Evolutionary conservation across 2,329 filamentous ascomycete genomes (phyloP).

Genomic region (Colletotrichum tanaceti): DNA sequence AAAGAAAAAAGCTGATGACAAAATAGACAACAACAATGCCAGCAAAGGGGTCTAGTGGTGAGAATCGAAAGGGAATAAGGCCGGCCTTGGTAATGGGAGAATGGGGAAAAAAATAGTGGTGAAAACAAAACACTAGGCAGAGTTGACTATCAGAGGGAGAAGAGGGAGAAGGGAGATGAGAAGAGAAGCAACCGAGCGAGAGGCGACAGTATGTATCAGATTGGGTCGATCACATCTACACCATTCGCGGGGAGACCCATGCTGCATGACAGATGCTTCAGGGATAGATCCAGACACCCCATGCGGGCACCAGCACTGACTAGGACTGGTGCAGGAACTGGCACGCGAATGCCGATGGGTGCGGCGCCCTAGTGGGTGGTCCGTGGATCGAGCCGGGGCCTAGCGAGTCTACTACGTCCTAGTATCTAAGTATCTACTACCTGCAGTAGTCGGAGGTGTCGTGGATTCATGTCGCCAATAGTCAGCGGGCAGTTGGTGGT

Average conservation of each 20-base stretch:
- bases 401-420: conserved; percentile 1
- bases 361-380: conserved; percentile 38
- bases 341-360: conserved; percentile 41
- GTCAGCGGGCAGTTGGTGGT: background rate
- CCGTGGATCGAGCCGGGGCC: conserved; percentile 25
- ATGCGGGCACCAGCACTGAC: conserved; percentile 40
- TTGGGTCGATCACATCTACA: conserved; percentile 40
- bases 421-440: too few relatives aligned
- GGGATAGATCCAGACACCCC: conserved; percentile 40
- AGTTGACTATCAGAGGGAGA: conserved; percentile 28
- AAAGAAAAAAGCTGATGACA: conserved; percentile 13
- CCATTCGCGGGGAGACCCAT: conserved; percentile 41
- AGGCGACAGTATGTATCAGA: conserved; percentile 42
- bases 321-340: conserved; percentile 40
- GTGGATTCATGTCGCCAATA: background rate
- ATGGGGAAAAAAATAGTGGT: conserved; percentile 28
- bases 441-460: conserved; percentile 29
- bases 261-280: conserved; percentile 40
- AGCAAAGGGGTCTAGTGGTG: conserved; percentile 36
- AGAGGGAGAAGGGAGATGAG: conserved; percentile 30
- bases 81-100: conserved; percentile 40
- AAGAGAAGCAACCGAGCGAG: conserved; percentile 31
- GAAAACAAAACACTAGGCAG: conserved; percentile 29
- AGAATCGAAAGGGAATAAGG: conserved; percentile 39
- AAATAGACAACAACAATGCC: conserved; percentile 36